Evolutionary conservation across 2,329 filamentous ascomycete species (phyloP).

Genomic region (Trichoderma harzianum): DNA sequence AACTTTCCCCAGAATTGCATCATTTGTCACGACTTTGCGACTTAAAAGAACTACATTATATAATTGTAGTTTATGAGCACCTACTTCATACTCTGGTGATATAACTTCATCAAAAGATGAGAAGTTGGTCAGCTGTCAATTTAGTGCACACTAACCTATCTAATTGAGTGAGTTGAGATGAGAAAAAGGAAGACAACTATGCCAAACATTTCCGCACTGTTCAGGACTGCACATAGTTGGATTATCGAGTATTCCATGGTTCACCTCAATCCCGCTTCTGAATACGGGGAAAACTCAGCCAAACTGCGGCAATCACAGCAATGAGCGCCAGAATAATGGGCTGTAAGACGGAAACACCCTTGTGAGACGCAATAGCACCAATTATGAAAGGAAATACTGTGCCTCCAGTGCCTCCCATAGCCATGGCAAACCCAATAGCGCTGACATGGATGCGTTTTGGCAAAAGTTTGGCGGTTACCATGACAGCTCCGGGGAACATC

Average conservation of each 20-base stretch:
- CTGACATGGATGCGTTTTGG: constrained; percentile 68
- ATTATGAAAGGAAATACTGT: constrained; percentile 60
- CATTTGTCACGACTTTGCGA: constrained; percentile 8
- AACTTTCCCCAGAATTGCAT: background rate
- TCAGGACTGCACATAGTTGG: no score
- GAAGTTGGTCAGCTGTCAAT: no score
- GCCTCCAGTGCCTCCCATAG: constrained; percentile 67
- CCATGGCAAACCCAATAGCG: constrained; percentile 70
- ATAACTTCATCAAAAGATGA: no score
- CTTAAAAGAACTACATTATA: background rate
- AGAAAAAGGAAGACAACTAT: no score
- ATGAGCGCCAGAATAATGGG: constrained; percentile 48
- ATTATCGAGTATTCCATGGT: background rate
- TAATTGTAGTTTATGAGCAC: no score
- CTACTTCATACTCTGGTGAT: no score
- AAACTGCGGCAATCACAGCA: constrained; percentile 32
- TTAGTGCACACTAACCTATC: no score
- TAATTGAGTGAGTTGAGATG: no score
- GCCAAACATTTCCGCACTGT: background rate
- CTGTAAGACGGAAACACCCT: constrained; percentile 48
- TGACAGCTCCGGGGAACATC: constrained; percentile 67
- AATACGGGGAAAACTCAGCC: constrained; percentile 37
- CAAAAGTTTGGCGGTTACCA: constrained; percentile 67
- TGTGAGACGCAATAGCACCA: constrained; percentile 55
- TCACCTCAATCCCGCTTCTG: constrained; percentile 30